Base-by-base conservation (phyloP, 106 monocot species). In the Dendrobium catenatum region DNA sequence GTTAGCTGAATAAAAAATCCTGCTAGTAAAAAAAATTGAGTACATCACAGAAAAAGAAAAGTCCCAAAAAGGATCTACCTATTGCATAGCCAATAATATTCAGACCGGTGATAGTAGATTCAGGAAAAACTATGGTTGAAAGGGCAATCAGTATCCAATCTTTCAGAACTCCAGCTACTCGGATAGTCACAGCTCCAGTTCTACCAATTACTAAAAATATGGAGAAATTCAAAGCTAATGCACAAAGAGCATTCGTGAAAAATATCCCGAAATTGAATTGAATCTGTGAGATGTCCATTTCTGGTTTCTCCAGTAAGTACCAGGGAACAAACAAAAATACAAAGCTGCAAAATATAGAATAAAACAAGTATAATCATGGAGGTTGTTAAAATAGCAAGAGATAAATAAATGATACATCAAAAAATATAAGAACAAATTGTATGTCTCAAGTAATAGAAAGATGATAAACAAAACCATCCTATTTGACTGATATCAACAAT, bases 71-170 rank as follows among this genome's bases (percentile, higher is more conserved):
- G 86, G 9, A 79, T 58, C 81, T 94, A 98, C 94, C 94, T 68
- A 99, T 87, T 33, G 89, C 98, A 90, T 99, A 99, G 55, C 95
- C 98, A 59, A 88, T 93, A 31, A 95, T 83, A 80, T 99, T 99
- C 47, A 99, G 92, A 44, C 95, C 88, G 46, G 98, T 95, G 27
- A 99, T 99, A 56, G 87, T 75, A 79, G 95, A 99, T 82, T 99
- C 98, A 67, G 98, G 98, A 81, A 99, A 99, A 77, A 99, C 75
- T 73, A 99, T 73, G n/a, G 95, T 95, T 6, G 98, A 99, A 77
- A 99, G 91, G 8, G 98, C 94, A 76, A 99, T 95, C 7, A 99
- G 77, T 83, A 99, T 93, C 98, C 98, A 99, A 58, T 99, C 98
- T 85, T 99, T 99, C 41, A 99, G 80, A 80, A 99, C 98, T 48